A percentile compares a stretch with the other conserved stretches of the same genome.
phyloP scores from a whole-genome alignment of 257 asterid genomes.

The Buddleja alternifolia region DNA sequence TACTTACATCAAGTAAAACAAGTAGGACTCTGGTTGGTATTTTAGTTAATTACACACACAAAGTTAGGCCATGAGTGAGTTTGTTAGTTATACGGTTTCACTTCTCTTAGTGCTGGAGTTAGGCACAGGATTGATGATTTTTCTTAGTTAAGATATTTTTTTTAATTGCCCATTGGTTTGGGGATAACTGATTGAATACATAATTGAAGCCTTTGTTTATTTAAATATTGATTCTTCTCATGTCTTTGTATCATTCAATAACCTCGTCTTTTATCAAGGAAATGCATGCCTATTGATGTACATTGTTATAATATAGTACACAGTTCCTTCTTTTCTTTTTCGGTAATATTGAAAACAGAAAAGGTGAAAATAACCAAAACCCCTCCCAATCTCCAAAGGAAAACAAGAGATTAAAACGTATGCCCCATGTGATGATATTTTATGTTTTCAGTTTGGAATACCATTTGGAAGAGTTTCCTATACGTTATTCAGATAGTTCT shows the following conservation, averaged over 20 bases:
- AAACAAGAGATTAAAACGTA: too few species aligned
- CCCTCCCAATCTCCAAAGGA: background rate
- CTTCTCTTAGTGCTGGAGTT: background rate
- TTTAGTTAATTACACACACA: background rate
- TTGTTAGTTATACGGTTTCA: background rate
- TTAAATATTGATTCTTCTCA: background rate
- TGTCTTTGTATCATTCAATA: conserved; percentile 7
- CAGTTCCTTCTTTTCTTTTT: too few species aligned
- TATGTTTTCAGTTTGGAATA: background rate
- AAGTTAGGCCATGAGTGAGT: background rate
- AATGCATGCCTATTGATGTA: too few species aligned
- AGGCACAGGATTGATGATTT: background rate
- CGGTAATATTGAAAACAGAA: too few species aligned
- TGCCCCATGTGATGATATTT: too few species aligned
- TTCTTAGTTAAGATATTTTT: background rate
- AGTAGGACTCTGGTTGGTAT: background rate
- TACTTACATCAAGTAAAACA: background rate
- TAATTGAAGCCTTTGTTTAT: conserved; percentile 15
- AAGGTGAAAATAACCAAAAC: background rate
- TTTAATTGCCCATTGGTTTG: conserved; percentile 13
- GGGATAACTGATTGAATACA: background rate
- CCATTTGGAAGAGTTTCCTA: background rate
- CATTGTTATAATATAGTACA: too few species aligned
- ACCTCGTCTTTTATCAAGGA: background rate
- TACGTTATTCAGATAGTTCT: background rate